phyloP scores from a whole-genome alignment of 208 protist species.

The Acanthamoeba sp. region DNA sequence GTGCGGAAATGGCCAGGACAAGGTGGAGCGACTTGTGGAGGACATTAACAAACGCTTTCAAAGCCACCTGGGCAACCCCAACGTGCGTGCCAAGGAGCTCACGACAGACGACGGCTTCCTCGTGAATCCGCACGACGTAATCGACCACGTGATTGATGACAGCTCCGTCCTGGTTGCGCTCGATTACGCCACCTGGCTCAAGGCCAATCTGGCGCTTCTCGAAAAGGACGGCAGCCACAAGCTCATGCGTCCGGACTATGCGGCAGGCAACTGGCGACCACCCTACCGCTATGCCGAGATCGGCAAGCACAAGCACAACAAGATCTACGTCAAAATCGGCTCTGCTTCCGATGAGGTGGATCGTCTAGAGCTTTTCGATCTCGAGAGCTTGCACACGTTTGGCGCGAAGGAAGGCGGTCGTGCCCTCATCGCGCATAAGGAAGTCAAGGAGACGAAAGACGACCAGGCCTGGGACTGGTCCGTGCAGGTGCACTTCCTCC shows the following conservation, averaged over 20 bases:
- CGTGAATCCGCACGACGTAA: constrained; percentile 21
- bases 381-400: constrained; percentile 47
- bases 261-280: constrained; percentile 6
- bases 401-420: constrained; percentile 17
- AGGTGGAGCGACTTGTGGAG: constrained; percentile 30
- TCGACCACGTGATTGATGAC: constrained; percentile 22
- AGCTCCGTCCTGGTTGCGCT: neutral
- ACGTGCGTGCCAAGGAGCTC: constrained; percentile 18
- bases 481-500: constrained; percentile 22
- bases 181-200: constrained; percentile 28
- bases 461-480: neutral
- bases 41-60: constrained; percentile 35
- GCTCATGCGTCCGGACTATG: constrained; percentile 43
- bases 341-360: neutral
- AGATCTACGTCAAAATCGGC: constrained; percentile 60
- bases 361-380: constrained; percentile 43
- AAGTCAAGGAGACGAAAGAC: neutral
- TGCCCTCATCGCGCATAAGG: neutral
- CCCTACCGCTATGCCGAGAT: constrained; percentile 64
- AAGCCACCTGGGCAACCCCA: constrained; percentile 50
- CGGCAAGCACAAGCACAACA: constrained; percentile 65
- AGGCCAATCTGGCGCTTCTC: constrained; percentile 6
- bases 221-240: constrained; percentile 1
- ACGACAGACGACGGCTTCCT: constrained; percentile 40
- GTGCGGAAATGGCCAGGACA: neutral